Evolutionary conservation across 2,329 filamentous ascomycete species (phyloP), one percentile per base, ranked within the genome.

Genomic region (Seiridium unicorne): DNA sequence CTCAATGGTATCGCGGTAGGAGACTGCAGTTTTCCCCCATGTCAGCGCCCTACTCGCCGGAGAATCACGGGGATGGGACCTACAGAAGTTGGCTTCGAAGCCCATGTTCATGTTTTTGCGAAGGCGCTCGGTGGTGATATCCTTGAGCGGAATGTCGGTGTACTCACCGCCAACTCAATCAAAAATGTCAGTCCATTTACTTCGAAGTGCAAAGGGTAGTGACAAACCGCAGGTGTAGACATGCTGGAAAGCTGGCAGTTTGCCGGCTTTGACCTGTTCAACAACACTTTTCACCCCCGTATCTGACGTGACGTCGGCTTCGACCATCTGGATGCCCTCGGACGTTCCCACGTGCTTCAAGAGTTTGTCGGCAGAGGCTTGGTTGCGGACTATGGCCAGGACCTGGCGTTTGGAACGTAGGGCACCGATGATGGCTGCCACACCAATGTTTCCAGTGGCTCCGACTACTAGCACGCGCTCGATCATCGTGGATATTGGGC

Each of bases 361-460:
- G 5, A 77, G 64, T 58, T 75, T 77, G 7, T 73, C 65, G 4
- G 70, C 73, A 5, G 70, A 72, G 2, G 55, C 65, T 49, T 74
- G 64, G 61, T 70, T 77, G 26, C 76, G 71, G 2, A 76, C 73
- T 26, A 78, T 62, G 11, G 75, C 75, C 5, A 77, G 62, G 13
- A 77, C 74, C 2, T 71, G 64, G 46, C 69, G 69, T 10, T 63
- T 61, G 6, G 69, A 67, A 7, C 60, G 62, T 34, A 76, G 58
- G 2, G 73, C 69, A 5, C 62, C 72, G 1, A 63, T 69, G 36
- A 75, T 62, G 44, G 71, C 73, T 3, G 74, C 63, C 5, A 72
- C 62, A 61, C 75, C 75, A 53, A 77, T 74, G 61, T 77, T 76
- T 18, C 75, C 75, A 7, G 74, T 76, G 1, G 75, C 69, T 42